Conservation (phyloP, 2,329 filamentous ascomycete species). For the Monilinia fructigena region DNA sequence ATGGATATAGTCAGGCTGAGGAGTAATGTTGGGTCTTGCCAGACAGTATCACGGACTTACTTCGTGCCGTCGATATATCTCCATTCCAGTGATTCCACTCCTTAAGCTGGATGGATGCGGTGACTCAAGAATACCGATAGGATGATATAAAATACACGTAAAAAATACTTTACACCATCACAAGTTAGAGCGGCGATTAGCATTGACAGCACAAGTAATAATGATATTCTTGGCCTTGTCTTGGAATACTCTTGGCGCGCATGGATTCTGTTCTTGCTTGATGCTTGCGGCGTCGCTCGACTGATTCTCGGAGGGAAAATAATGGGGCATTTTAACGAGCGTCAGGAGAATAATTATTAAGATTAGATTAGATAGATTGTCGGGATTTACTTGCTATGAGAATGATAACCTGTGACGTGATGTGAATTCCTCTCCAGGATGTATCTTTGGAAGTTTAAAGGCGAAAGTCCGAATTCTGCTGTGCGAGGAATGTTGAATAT, state of each 20-base stretch:
- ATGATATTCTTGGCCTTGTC: background rate
- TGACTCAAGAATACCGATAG: too few species aligned
- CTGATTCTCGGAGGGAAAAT: background rate
- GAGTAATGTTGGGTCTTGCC: too few species aligned
- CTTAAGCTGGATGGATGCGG: too few species aligned
- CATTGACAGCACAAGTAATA: background rate
- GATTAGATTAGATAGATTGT: background rate
- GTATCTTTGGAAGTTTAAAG: too few species aligned
- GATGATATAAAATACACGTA: too few species aligned
- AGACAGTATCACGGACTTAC: too few species aligned
- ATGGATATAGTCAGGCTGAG: too few species aligned
- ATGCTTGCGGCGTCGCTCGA: background rate
- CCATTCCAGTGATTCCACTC: too few species aligned
- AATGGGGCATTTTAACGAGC: background rate
- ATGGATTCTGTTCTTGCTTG: background rate
- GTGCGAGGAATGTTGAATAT: too few species aligned
- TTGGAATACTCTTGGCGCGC: background rate
- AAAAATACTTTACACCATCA: too few species aligned
- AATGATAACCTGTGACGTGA: background rate
- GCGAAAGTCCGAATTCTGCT: too few species aligned
- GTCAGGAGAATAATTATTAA: background rate
- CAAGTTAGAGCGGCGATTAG: background rate
- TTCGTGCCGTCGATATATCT: too few species aligned
- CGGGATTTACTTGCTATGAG: background rate
- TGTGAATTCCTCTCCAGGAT: background rate